Evolutionary conservation across 176 grass and related monocot genomes (phyloP).

Genomic region (Zoysia japonica): DNA sequence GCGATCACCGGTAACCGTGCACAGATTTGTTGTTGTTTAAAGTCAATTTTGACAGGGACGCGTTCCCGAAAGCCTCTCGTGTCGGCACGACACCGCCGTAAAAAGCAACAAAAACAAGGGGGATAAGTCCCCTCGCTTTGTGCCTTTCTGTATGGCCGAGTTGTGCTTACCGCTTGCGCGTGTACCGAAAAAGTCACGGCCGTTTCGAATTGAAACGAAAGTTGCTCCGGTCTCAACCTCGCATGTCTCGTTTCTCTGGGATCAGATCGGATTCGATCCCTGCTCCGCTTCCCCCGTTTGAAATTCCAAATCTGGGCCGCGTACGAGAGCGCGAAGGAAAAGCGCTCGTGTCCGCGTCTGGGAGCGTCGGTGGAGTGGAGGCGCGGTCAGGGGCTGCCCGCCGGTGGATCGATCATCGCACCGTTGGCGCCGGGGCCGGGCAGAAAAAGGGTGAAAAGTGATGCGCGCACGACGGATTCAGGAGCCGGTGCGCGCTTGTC

Average conservation of each 20-base stretch:
- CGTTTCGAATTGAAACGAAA: conserved; percentile 10
- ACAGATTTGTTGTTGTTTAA: conserved; percentile 9
- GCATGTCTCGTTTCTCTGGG: not conserved
- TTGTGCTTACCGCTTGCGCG: not conserved
- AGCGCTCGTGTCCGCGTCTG: not conserved
- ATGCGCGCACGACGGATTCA: not conserved
- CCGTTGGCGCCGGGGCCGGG: no score
- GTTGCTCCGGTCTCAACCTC: not conserved
- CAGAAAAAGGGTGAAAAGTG: not conserved
- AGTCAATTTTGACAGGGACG: conserved; percentile 30
- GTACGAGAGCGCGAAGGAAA: conserved; percentile 12
- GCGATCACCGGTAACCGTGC: conserved; percentile 29
- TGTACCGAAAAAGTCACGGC: conserved; percentile 1
- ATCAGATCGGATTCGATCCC: not conserved
- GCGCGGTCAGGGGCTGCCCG: no score
- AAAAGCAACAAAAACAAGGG: conserved; percentile 7
- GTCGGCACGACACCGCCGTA: not conserved
- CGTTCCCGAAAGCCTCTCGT: not conserved
- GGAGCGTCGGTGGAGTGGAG: no score
- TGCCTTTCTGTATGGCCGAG: conserved; percentile 5
- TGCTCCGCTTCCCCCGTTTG: not conserved
- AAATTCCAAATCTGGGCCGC: conserved; percentile 27
- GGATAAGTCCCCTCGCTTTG: not conserved
- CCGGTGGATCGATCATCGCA: no score
- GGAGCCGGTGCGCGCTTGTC: not conserved